phyloP scores from a whole-genome alignment of 1,284 basidiomycete species.

The Peniophora sp. region DNA sequence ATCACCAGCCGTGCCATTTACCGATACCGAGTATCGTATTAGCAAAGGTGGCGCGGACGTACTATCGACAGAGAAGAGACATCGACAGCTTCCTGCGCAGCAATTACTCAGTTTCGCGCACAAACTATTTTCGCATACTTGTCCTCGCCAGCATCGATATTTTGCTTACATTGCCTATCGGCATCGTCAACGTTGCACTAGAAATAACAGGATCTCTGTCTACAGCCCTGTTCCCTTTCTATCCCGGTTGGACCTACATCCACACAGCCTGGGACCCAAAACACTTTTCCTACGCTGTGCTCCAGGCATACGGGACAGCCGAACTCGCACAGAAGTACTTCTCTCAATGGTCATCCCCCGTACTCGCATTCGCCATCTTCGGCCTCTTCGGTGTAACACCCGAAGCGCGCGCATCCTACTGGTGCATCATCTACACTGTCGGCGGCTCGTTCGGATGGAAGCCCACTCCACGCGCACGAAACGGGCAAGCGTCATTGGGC shows the following conservation, averaged over 20 bases:
- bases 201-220: too few relatives aligned
- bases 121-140: not conserved
- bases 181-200: not conserved
- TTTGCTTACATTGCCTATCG: not conserved
- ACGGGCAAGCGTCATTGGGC: too few relatives aligned
- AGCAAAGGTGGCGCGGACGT: not conserved
- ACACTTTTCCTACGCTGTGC: not conserved
- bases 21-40: too few relatives aligned
- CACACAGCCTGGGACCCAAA: not conserved
- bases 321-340: not conserved
- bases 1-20: too few relatives aligned
- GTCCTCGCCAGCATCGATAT: not conserved
- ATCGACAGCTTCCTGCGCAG: not conserved
- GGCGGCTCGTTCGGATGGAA: not conserved
- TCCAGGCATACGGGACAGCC: not conserved
- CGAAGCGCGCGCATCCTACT: not conserved
- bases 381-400: not conserved
- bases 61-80: not conserved
- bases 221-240: not conserved
- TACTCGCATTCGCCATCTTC: not conserved
- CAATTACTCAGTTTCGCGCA: not conserved
- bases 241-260: not conserved
- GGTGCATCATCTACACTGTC: not conserved
- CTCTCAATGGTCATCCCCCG: not conserved
- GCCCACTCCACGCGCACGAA: too few relatives aligned